Evolutionary conservation across 305 asterid species (phyloP).

Genomic region (Fraxinus albicans): DNA sequence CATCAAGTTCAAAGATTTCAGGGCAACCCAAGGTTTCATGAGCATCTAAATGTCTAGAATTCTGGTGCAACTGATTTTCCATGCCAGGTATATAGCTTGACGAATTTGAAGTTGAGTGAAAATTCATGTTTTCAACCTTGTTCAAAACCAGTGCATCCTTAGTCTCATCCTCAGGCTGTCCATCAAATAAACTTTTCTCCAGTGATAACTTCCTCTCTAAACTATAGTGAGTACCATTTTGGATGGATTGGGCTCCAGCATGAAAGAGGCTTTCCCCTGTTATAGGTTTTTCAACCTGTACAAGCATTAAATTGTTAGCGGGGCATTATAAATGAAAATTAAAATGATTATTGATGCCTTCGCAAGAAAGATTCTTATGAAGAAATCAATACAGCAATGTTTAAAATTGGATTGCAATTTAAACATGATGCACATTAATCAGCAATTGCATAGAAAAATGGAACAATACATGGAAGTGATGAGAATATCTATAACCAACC

Average conservation of each 20-base stretch:
- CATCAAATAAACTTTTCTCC: conserved; percentile 37
- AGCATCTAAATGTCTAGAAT: conserved; percentile 37
- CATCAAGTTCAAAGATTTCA: conserved; percentile 33
- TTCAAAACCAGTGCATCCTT: conserved; percentile 26
- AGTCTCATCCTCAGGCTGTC: conserved; percentile 41
- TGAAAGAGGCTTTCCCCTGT: conserved; percentile 35
- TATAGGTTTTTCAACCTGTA: conserved; percentile 52
- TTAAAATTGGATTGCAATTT: neutral
- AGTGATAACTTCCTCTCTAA: conserved; percentile 37
- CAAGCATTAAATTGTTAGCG: conserved; percentile 15
- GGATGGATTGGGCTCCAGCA: conserved; percentile 36
- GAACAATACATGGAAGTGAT: neutral
- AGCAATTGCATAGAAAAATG: neutral
- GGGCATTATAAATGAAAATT: conserved; percentile 18
- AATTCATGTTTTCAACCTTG: conserved; percentile 41
- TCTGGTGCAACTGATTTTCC: conserved; percentile 36
- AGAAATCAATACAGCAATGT: neutral
- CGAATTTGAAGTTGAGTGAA: conserved; percentile 33
- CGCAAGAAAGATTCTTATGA: neutral
- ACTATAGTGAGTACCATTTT: conserved; percentile 38
- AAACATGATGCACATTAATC: neutral
- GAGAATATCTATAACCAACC: neutral
- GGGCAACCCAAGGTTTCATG: conserved; percentile 41
- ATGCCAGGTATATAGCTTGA: conserved; percentile 39
- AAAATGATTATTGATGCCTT: conserved; percentile 16